Base-by-base conservation (phyloP, 1,284 basidiomycete species). In the Austropuccinia psidii region DNA sequence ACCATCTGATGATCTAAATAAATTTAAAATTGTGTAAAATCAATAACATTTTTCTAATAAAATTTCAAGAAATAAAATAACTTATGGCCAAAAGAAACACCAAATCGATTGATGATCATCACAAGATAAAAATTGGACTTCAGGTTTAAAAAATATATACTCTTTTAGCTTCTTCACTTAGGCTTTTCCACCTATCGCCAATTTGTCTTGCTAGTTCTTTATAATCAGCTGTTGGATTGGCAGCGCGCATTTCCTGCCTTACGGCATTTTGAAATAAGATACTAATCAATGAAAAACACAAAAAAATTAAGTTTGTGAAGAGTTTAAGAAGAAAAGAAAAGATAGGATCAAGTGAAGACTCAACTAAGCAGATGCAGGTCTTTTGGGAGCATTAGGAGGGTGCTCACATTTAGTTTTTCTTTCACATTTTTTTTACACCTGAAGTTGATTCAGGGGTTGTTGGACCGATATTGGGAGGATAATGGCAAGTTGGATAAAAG, bases 201-300 rank as follows among this genome's bases (percentile, higher is more conserved):
- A 95, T 90, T 76, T 89, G 81, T 55, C 81, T 80, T 76, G 94
- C 83, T 29, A 95, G 82, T 75, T 94, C 91, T 69, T 85, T 82
- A 79, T 94, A 88, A 50, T 85, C 81, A 75, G 91, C 82, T 11
- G 83, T 82, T 3, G 90, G 89, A 80, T 90, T 83, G 77, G 85
- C 82, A 58, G 83, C 83, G 83, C 88, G 88, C 78, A 91, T 84
- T 76, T 86, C 83, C 37, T 69, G 66, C 43, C 66, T 27, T 21
- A 69, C 66, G 17, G 66, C 66, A 55, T 69, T 69, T 24, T 69
- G 66, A 21, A 69, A 69, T 24, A 69, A 43, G 24, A 69, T 69
- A 21, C 66, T 69, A 17, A 8, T 27, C 17, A 43, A 3, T n/a
- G 9, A 41, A 15, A 4, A 19, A 29, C 17, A 37, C 15, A 11